Conservation (phyloP, 371 early-diverging fungal species). For the Dichotomocladium elegans region DNA sequence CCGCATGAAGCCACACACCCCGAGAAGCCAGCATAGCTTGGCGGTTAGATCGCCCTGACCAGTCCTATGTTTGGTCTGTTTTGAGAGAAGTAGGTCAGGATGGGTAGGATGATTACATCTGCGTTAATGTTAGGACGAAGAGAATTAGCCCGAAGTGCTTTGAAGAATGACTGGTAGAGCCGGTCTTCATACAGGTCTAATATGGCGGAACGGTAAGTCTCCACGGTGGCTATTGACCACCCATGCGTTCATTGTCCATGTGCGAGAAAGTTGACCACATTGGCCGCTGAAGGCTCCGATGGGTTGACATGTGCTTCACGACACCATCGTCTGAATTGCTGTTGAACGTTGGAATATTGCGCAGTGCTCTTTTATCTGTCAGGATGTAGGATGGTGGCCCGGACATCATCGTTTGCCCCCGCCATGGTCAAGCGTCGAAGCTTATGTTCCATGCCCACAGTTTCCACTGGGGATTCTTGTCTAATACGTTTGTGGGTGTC, state of each 20-base stretch:
- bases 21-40: too few relatives aligned
- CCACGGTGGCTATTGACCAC: conserved; percentile 3
- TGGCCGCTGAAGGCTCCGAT: not conserved
- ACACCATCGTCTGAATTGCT: not conserved
- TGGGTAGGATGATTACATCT: conserved; percentile 5
- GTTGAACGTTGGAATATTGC: not conserved
- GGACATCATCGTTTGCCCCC: not conserved
- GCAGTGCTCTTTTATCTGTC: not conserved
- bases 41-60: conserved; percentile 3
- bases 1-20: conserved; percentile 18
- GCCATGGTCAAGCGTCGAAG: not conserved
- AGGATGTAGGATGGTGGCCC: not conserved
- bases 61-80: not conserved
- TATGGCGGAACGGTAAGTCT: conserved; percentile 4
- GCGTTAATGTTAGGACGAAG: not conserved
- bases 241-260: not conserved
- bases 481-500: conserved; percentile 3
- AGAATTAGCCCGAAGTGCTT: conserved; percentile 5
- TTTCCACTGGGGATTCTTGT: too few relatives aligned
- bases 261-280: conserved; percentile 10
- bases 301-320: not conserved
- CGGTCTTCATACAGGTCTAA: not conserved
- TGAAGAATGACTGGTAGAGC: not conserved
- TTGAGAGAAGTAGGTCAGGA: not conserved
- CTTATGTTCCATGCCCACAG: conserved; percentile 12